phyloP scores from a whole-genome alignment of 2,329 filamentous ascomycete species.

The Neurospora crassa region DNA sequence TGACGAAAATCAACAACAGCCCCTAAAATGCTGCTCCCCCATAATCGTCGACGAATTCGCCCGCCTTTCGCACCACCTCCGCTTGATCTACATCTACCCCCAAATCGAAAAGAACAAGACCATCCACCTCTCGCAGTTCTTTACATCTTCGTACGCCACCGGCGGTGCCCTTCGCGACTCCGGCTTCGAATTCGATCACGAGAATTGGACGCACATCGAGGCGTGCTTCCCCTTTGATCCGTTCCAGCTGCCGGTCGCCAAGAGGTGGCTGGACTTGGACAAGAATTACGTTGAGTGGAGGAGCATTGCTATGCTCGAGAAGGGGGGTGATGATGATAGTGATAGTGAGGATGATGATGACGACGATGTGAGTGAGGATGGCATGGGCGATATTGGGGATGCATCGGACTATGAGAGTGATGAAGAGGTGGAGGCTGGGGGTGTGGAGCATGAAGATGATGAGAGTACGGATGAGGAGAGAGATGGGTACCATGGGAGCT shows the following conservation, averaged over 20 bases:
- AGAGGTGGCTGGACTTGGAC: conserved; percentile 75
- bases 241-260: conserved; percentile 80
- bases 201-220: conserved; percentile 77
- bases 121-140: conserved; percentile 65
- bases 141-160: conserved; percentile 45
- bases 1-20: conserved; percentile 24
- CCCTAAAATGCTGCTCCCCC: conserved; percentile 87
- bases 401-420: conserved; percentile 4
- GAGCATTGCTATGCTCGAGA: conserved; percentile 59
- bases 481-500: neutral
- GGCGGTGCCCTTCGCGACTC: conserved; percentile 46
- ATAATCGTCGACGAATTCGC: conserved; percentile 88
- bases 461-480: conserved; percentile 7
- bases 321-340: conserved; percentile 44
- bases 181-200: conserved; percentile 48
- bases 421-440: conserved; percentile 17
- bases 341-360: conserved; percentile 45
- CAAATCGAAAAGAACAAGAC: conserved; percentile 89
- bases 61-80: conserved; percentile 73
- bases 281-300: conserved; percentile 67
- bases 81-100: conserved; percentile 82
- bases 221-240: conserved; percentile 97
- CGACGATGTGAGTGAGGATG: conserved; percentile 28
- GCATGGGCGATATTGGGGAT: conserved; percentile 18
- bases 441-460: conserved; percentile 33